These are phyloP conservation scores for Lasiosphaeria miniovina DNA, from an alignment of 495 filamentous ascomycete species.

Conservation along the genomic window DNA sequence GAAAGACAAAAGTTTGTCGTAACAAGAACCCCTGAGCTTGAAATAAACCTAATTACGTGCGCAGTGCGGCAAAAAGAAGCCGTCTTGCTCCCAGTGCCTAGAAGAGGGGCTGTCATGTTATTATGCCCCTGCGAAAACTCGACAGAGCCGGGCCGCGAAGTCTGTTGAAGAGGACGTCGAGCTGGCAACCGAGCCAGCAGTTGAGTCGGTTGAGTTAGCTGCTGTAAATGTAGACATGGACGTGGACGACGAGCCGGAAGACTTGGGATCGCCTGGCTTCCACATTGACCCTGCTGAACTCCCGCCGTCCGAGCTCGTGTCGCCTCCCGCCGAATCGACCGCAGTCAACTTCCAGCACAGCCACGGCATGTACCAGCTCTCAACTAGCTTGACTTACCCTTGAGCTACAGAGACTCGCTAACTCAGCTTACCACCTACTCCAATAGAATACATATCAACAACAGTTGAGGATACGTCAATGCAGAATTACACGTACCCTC, in stretches of 20 bases:
- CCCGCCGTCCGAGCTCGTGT: slow-evolving; percentile 10
- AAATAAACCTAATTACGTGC: slow-evolving; percentile 14
- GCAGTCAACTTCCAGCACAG: slow-evolving; percentile 14
- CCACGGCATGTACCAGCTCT: slow-evolving; percentile 20
- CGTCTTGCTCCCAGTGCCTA: slow-evolving; percentile 37
- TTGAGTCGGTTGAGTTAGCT: no score
- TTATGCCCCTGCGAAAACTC: slow-evolving; percentile 32
- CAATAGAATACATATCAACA: slow-evolving; percentile 14
- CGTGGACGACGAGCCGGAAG: slow-evolving; percentile 28
- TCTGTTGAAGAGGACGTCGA: slow-evolving; percentile 15
- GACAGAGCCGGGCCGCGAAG: slow-evolving; percentile 14
- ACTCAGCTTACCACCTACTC: slow-evolving; percentile 2
- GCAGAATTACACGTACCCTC: slow-evolving; percentile 12
- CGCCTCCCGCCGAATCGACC: slow-evolving; percentile 16
- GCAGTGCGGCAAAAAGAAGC: slow-evolving; percentile 42
- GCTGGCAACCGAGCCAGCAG: not conserved
- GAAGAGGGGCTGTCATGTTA: slow-evolving; percentile 28
- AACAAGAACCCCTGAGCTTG: not conserved
- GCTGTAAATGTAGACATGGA: no score
- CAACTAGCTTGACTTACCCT: slow-evolving; percentile 22
- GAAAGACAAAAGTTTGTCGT: slow-evolving; percentile 24
- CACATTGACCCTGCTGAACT: slow-evolving; percentile 10
- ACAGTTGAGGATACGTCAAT: slow-evolving; percentile 10
- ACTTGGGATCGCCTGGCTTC: slow-evolving; percentile 29
- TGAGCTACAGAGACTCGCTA: slow-evolving; percentile 7